Base-by-base conservation (phyloP, 2,329 filamentous ascomycete species). In the Aspergillus brunneoviolaceus region DNA sequence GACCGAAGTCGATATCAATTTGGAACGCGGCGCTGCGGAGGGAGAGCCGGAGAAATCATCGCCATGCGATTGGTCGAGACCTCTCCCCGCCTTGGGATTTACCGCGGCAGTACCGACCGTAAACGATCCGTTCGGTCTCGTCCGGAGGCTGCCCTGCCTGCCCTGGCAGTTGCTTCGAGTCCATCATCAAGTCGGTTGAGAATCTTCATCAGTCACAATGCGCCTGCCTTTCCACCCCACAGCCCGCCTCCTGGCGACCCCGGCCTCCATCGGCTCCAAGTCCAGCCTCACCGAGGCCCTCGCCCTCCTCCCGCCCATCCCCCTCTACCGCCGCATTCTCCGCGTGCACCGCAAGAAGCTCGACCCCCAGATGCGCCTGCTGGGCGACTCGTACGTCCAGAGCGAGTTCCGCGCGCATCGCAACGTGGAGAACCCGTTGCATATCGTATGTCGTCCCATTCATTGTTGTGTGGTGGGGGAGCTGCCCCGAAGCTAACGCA, bases 351-450 rank as follows among this genome's bases (percentile, higher is more conserved):
- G 95, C 67, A 91, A 89, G 70, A 84, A 89, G 69, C 80, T 99
- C 10, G 87, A 88, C 0, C 69, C 77, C 1, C 89, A 96, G 65
- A 82, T 86, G 87, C 87, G 95, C 39, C 60, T 96, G 4, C 79
- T 99, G 7, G 95, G 95, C 4, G 95, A 99, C 72, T 87, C 92
- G 74, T 99, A 98, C 76, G 83, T 98, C 74, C 97, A 96, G 79
- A 86, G 87, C 50, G 95, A 99, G 79, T 99, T 98, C 69, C 85
- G 91, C 61, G 89, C 90, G 0, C 95, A 98, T 72, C 85, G 84
- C 61, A 83, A 87, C 35, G 86, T 96, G 52, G 94, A 98, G 61
- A 98, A 98, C 70, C 93, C 95, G 0, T 85, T 91, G 27, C 94
- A 98, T 73, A 86, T 99, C 77, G 92, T 96, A 82, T 63, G 86